Conservation (phyloP, 139 green algal genomes). For the Chlorella ohadii region DNA sequence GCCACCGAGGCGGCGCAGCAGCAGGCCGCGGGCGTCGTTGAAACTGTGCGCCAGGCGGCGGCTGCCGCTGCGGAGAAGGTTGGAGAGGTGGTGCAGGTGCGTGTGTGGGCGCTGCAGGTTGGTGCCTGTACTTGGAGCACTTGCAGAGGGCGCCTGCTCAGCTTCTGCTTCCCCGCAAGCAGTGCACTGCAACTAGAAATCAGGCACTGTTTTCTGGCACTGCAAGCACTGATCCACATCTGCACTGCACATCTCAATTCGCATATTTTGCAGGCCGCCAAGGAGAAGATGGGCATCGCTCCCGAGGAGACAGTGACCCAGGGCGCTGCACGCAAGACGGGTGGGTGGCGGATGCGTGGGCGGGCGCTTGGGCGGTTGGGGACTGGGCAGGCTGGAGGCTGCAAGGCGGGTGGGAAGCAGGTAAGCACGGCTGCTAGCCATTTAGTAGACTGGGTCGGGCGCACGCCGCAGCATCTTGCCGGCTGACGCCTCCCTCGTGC, state of each 20-base stretch:
- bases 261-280: slow-evolving; percentile 25
- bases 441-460: too few relatives aligned
- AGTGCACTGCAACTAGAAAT: too few relatives aligned
- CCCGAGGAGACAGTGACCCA: slow-evolving; percentile 11
- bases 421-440: too few relatives aligned
- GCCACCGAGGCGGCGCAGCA: not conserved
- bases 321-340: slow-evolving; percentile 8
- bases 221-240: too few relatives aligned
- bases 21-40: not conserved
- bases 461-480: too few relatives aligned
- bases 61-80: not conserved
- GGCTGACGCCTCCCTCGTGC: too few relatives aligned
- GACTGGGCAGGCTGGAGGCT: too few relatives aligned
- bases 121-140: too few relatives aligned
- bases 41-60: not conserved
- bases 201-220: not conserved
- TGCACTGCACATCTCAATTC: too few relatives aligned
- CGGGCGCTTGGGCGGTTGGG: not conserved
- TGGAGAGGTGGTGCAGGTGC: slow-evolving; percentile 22
- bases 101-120: not conserved
- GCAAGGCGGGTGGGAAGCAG: slow-evolving; percentile 17
- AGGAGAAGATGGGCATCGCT: slow-evolving; percentile 21
- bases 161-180: not conserved
- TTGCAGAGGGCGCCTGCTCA: not conserved
- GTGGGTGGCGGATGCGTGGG: not conserved